phyloP scores from a whole-genome alignment of 1,139 yeast species.

The Hansenula lynferdii region DNA sequence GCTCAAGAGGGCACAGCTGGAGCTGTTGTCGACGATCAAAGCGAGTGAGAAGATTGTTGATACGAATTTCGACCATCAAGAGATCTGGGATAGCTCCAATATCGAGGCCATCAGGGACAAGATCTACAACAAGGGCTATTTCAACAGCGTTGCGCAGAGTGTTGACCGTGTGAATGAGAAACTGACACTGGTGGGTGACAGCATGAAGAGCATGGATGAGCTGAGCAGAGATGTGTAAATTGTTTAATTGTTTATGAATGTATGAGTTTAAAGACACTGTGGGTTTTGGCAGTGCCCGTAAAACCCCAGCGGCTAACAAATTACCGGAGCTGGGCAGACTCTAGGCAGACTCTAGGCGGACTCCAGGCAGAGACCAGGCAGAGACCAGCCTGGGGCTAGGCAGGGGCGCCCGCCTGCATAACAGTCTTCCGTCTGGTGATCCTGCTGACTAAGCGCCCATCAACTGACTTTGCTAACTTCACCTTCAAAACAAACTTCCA shows the following conservation, averaged over 20 bases:
- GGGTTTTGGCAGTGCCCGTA: too few relatives aligned
- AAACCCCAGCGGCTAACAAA: too few relatives aligned
- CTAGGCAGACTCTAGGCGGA: too few relatives aligned
- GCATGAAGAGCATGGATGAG: slow-evolving; percentile 32
- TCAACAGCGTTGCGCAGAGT: slow-evolving; percentile 33
- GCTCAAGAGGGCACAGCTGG: slow-evolving; percentile 57
- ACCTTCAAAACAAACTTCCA: neutral
- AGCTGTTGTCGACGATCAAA: slow-evolving; percentile 53
- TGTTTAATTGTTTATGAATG: too few relatives aligned
- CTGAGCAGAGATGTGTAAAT: slow-evolving; percentile 25
- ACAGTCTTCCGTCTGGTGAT: neutral
- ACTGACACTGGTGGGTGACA: slow-evolving; percentile 36
- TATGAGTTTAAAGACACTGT: too few relatives aligned
- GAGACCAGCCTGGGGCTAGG: too few relatives aligned
- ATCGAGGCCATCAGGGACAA: slow-evolving; percentile 28
- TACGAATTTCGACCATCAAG: slow-evolving; percentile 18
- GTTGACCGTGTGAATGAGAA: slow-evolving; percentile 36
- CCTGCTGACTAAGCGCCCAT: neutral
- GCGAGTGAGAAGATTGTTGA: slow-evolving; percentile 20
- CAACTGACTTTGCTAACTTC: neutral
- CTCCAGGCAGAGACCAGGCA: too few relatives aligned
- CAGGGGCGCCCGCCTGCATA: neutral
- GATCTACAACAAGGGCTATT: slow-evolving; percentile 39
- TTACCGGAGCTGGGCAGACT: too few relatives aligned
- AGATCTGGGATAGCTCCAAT: slow-evolving; percentile 29